Evolutionary conservation across 345 rosid species (phyloP).

Genomic region (Excoecaria cochinchinensis): DNA sequence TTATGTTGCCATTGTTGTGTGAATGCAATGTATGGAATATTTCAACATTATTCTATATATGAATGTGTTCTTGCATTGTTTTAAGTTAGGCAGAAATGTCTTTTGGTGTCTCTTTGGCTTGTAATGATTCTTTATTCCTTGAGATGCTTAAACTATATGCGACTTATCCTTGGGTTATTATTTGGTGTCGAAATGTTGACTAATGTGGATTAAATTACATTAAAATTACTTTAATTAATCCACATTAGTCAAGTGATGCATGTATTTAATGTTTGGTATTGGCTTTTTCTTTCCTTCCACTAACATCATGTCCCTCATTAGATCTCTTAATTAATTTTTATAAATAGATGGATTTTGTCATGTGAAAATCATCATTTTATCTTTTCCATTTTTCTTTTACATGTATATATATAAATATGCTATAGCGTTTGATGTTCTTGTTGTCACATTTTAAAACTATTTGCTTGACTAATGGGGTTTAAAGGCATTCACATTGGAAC

Average conservation of each 20-base stretch:
- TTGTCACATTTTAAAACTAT: constrained; percentile 1
- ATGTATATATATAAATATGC: constrained; percentile 1
- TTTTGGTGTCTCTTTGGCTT: constrained; percentile 25
- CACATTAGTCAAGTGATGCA: constrained; percentile 4
- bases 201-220: constrained; percentile 14
- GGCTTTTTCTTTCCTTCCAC: constrained; percentile 24
- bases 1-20: neutral
- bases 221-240: no score
- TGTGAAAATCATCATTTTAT: constrained; percentile 14
- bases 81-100: neutral
- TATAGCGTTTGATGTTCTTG: constrained; percentile 12
- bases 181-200: constrained; percentile 26
- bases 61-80: constrained; percentile 8
- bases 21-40: constrained; percentile 22
- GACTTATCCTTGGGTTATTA: constrained; percentile 23
- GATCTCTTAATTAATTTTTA: constrained; percentile 10
- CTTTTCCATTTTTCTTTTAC: constrained; percentile 9
- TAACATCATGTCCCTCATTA: constrained; percentile 24
- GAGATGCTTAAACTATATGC: constrained; percentile 20
- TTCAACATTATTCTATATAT: constrained; percentile 5
- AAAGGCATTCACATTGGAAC: constrained; percentile 5
- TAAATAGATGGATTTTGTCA: constrained; percentile 19
- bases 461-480: neutral
- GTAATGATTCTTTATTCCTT: constrained; percentile 19
- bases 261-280: constrained; percentile 22